Evolutionary conservation across 768 basidiomycete species (phyloP).

Genomic region (Termitomyces sp.): DNA sequence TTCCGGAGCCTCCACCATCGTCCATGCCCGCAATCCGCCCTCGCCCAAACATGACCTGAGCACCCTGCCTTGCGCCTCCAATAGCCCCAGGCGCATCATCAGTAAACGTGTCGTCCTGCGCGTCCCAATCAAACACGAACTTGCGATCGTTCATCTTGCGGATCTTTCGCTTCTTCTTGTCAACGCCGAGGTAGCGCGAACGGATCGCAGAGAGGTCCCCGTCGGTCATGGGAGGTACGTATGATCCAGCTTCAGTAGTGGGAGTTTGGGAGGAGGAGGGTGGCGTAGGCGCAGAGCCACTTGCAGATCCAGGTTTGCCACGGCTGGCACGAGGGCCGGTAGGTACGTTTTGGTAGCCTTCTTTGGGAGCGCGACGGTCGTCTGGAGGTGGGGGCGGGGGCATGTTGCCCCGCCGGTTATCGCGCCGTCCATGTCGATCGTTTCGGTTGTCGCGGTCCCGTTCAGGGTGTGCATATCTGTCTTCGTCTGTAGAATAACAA

Average conservation of each 20-base stretch:
- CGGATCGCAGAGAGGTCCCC: slow-evolving; percentile 81
- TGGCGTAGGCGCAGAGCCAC: slow-evolving; percentile 34
- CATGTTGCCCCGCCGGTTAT: slow-evolving; percentile 37
- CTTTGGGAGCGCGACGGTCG: slow-evolving; percentile 34
- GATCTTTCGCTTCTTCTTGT: slow-evolving; percentile 92
- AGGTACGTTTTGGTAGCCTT: slow-evolving; percentile 68
- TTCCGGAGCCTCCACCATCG: slow-evolving; percentile 57
- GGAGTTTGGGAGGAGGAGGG: slow-evolving; percentile 50
- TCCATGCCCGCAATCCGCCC: slow-evolving; percentile 87
- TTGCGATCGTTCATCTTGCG: slow-evolving; percentile 95
- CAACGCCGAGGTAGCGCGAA: slow-evolving; percentile 91
- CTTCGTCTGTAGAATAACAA: slow-evolving; percentile 46
- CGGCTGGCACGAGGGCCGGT: slow-evolving; percentile 84
- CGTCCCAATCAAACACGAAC: slow-evolving; percentile 99
- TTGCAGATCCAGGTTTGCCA: slow-evolving; percentile 31
- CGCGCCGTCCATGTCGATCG: slow-evolving; percentile 37
- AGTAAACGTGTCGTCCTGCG: slow-evolving; percentile 89
- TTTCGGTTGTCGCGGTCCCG: slow-evolving; percentile 40
- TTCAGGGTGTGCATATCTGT: slow-evolving; percentile 51
- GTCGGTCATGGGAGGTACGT: slow-evolving; percentile 71
- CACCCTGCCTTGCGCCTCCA: slow-evolving; percentile 73
- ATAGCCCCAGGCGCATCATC: slow-evolving; percentile 73
- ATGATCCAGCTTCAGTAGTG: slow-evolving; percentile 32
- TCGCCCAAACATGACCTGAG: slow-evolving; percentile 86
- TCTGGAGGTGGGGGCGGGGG: slow-evolving; percentile 37